A percentile compares a stretch with the other conserved stretches of the same genome.
Evolutionary conservation across 169 alveolate species (phyloP).

Genomic region (Plasmodium relictum): DNA sequence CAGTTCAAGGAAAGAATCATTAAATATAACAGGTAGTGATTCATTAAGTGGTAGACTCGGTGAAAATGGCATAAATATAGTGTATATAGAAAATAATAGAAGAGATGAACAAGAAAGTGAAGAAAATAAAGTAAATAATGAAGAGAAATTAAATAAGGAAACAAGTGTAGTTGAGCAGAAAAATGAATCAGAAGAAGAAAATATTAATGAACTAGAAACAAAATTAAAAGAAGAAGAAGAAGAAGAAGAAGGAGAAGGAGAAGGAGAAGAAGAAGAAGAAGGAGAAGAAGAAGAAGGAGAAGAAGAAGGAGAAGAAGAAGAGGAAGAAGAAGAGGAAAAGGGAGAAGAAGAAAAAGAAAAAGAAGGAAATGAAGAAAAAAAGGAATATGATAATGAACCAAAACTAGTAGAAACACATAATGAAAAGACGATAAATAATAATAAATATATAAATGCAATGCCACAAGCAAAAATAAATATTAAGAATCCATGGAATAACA

Average conservation of each 20-base stretch:
- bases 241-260: not conserved
- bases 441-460: too few relatives aligned
- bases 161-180: not conserved
- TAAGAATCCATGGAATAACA: conserved; percentile 7
- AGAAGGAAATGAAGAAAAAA: not conserved
- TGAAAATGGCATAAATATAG: not conserved
- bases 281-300: not conserved
- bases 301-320: not conserved
- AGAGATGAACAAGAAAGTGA: not conserved
- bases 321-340: not conserved
- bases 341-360: conserved; percentile 6
- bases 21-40: too few relatives aligned
- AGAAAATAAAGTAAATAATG: not conserved
- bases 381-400: not conserved
- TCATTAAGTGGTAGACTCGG: too few relatives aligned
- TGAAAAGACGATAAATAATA: too few relatives aligned
- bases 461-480: not conserved
- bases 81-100: not conserved
- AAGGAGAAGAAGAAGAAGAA: not conserved
- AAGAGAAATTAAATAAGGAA: not conserved
- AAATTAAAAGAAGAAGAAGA: conserved; percentile 1
- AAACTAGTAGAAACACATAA: too few relatives aligned
- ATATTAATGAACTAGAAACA: not conserved
- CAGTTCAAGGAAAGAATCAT: too few relatives aligned
- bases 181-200: conserved; percentile 5